phyloP scores from a whole-genome alignment of 768 basidiomycete species.

The Cytidiella melzeri region DNA sequence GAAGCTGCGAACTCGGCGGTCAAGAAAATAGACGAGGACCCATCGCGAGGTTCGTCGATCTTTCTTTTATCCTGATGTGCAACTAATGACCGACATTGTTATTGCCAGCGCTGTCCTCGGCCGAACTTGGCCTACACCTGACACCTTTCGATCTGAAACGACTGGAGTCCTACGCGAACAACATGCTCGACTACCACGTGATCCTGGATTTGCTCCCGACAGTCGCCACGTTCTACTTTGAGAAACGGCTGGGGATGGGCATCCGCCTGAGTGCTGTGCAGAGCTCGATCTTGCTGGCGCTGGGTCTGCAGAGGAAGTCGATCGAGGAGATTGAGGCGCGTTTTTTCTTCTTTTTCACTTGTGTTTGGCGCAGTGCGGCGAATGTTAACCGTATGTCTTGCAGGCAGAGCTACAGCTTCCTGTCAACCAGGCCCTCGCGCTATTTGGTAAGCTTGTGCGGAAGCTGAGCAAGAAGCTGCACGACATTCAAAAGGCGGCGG shows the following conservation, averaged over 20 bases:
- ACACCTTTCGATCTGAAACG: conserved; percentile 96
- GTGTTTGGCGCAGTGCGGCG: neutral
- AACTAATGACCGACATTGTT: neutral
- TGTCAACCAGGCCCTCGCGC: conserved; percentile 80
- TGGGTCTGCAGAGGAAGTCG: conserved; percentile 84
- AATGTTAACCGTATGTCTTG: neutral
- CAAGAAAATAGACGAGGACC: conserved; percentile 38
- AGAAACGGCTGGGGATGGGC: conserved; percentile 59
- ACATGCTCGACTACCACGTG: conserved; percentile 95
- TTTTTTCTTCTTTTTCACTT: neutral
- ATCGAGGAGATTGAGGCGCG: conserved; percentile 86
- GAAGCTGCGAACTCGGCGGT: conserved; percentile 72
- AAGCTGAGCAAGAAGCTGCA: conserved; percentile 73
- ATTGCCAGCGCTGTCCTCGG: conserved; percentile 37
- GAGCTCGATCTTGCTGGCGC: conserved; percentile 81
- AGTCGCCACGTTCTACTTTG: conserved; percentile 80
- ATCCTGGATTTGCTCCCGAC: conserved; percentile 87
- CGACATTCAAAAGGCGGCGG: conserved; percentile 74
- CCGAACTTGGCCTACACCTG: conserved; percentile 57
- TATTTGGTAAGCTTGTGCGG: conserved; percentile 87
- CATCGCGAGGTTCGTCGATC: conserved; percentile 28
- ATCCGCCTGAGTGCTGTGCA: conserved; percentile 81
- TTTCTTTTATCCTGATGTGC: neutral
- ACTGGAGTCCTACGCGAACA: conserved; percentile 91
- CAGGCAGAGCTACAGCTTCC: conserved; percentile 79